Percentiles rank a stretch among this genome's conserved stretches.
These are phyloP conservation scores for Candida jianshihensis DNA, from an alignment of 805 yeast genomes.

Conservation along the genomic window DNA sequence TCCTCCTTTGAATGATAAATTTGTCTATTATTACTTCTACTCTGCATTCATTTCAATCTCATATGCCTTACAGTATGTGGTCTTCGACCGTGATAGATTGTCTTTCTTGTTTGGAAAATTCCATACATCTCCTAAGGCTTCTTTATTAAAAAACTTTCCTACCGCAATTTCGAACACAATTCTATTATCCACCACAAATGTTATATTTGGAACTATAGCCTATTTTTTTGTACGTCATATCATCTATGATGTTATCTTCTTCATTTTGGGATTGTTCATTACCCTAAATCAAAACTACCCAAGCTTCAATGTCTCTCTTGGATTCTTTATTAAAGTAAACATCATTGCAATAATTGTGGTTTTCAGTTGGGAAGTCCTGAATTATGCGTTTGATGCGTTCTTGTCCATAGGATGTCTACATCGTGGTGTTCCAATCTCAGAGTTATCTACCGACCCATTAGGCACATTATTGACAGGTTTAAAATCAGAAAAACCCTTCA, in stretches of 20 bases:
- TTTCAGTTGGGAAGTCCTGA: slow-evolving; percentile 46
- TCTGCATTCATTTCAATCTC: slow-evolving; percentile 32
- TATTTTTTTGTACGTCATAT: slow-evolving; percentile 34
- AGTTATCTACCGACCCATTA: slow-evolving; percentile 53
- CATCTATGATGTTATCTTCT: slow-evolving; percentile 33
- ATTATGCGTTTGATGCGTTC: slow-evolving; percentile 56
- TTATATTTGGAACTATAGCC: slow-evolving; percentile 30
- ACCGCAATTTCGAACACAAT: slow-evolving; percentile 33
- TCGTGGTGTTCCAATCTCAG: slow-evolving; percentile 53
- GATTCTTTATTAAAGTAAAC: slow-evolving; percentile 25
- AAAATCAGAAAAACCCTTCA: slow-evolving; percentile 41
- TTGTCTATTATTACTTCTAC: slow-evolving; percentile 44
- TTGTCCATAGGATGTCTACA: slow-evolving; percentile 68
- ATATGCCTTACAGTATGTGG: slow-evolving; percentile 45
- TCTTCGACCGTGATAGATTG: slow-evolving; percentile 50
- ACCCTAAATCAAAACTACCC: slow-evolving; percentile 38
- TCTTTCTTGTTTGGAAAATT: slow-evolving; percentile 34
- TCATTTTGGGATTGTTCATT: slow-evolving; percentile 24
- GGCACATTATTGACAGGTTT: slow-evolving; percentile 60
- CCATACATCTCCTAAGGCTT: slow-evolving; percentile 31
- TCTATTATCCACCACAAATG: slow-evolving; percentile 21
- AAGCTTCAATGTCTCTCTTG: slow-evolving; percentile 26
- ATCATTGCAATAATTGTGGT: slow-evolving; percentile 29
- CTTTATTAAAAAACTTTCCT: slow-evolving; percentile 22
- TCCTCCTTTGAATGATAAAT: slow-evolving; percentile 35